A percentile compares a stretch with the other conserved stretches of the same genome.
phyloP scores from a whole-genome alignment of 2,329 filamentous ascomycete genomes.

The Fusarium buxicola region DNA sequence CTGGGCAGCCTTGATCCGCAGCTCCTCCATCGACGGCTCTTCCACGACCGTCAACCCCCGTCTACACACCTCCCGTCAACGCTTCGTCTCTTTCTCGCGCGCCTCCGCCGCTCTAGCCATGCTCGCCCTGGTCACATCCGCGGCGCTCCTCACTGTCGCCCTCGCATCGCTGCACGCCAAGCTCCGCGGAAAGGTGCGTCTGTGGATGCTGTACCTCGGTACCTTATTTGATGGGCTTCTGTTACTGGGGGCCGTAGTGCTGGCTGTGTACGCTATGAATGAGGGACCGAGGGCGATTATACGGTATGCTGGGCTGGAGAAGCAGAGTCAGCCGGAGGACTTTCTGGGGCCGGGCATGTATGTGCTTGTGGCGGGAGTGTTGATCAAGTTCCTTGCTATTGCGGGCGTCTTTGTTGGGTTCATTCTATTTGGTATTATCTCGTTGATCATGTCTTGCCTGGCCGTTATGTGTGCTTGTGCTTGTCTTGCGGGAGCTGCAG shows the following conservation, averaged over 20 bases:
- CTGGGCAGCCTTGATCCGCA: conserved; percentile 18
- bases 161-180: conserved; percentile 11
- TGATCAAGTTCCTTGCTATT: conserved; percentile 32
- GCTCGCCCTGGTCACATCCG: conserved; percentile 26
- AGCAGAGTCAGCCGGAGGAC: background rate
- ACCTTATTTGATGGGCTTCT: conserved; percentile 27
- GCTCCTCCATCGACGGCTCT: conserved; percentile 26
- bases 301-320: background rate
- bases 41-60: conserved; percentile 1
- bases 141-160: conserved; percentile 8
- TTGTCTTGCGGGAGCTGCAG: conserved; percentile 21
- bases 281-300: conserved; percentile 20
- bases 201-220: conserved; percentile 26
- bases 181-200: conserved; percentile 1
- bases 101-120: conserved; percentile 29
- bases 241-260: conserved; percentile 10
- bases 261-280: conserved; percentile 29
- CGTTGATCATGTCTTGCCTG: conserved; percentile 17
- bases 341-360: conserved; percentile 30
- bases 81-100: conserved; percentile 23
- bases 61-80: conserved; percentile 8
- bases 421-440: conserved; percentile 24
- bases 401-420: conserved; percentile 28
- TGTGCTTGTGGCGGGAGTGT: conserved; percentile 28
- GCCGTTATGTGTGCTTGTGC: conserved; percentile 27